Evolutionary conservation across 352 stramenopile species (phyloP), one percentile per base, ranked within the genome.

Genomic region (Pythium brachiatum): DNA sequence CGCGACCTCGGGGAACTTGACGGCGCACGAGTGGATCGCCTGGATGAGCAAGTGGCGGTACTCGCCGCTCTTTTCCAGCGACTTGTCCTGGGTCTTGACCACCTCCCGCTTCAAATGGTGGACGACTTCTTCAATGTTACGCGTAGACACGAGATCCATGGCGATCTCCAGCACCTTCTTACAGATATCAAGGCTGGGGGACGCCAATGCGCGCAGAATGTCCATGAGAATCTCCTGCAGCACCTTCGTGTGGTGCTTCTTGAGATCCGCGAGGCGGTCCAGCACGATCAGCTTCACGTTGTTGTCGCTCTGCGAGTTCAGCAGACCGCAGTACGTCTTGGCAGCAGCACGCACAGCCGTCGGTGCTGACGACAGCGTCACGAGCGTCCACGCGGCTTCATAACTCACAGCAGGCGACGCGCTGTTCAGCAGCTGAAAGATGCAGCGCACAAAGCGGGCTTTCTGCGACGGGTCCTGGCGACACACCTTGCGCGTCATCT

Each of bases 231-330:
- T 90, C 69, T 99, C 97, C 76, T 99, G 97, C 32, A 99, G 68
- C 63, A 99, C 88, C 82, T 99, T 99, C 25, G 86, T 91, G 64
- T 97, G 90, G 68, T 98, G 94, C 71, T 98, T 97, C 75, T 98
- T 98, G n/a, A 99, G 82, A 48, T 97, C 92, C 21, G 92, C 92
- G 13, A 99, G 83, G 5, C 97, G 90, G 68, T 99, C 97, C 20
- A 99, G 83, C 39, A 99, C 95, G 76, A 99, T 99, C 15, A 99
- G 86, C 81, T 99, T 99, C 52, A 99, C 96, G 69, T 99, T 99
- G 79, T 99, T 99, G 78, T 99, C 98, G 74, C 96, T 99, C 75
- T 99, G 95, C 32, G 85, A 95, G 75, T 98, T 99, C 16, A 99
- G 83, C 34, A 99, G 81, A 2, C 88, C 93, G 26, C 96, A 96